Base-by-base conservation (phyloP, 768 basidiomycete species). In the Neoboletus subvelutipes region DNA sequence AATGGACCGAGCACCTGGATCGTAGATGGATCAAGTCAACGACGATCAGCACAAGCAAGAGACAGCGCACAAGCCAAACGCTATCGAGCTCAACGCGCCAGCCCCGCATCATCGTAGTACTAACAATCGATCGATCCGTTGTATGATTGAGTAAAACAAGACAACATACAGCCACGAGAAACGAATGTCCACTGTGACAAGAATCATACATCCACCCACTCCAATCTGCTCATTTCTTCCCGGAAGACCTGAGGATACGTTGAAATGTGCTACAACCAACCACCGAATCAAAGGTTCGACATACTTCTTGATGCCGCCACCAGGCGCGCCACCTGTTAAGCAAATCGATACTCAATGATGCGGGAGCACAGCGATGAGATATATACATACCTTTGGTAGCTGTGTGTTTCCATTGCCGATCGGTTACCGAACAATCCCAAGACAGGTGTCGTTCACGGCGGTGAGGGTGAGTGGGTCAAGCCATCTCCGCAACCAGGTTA, bases 301-400 rank as follows among this genome's bases (percentile, higher is more conserved):
- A 64, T 73, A 92, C 91, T 93, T 93, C 83, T 93, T 92, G 80
- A 93, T 91, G 26, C 92, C 90, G 43, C 82, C 78, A 20, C 83
- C 84, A 52, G 85, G 79, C 11, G 47, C 47, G 22, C 90, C 90
- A 59, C 82, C 90, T 90, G 50, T 45, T 24, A 42, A 39, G 29
- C 39, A 31, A 20, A 18, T 31, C 39, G 13, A 49, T 37, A 28
- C 17, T 57, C 43, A 61, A 28, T 37, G 29, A 42, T 28, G 56
- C 39, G 43, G 55, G 56, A 54, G 58, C 31, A 61, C 17, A 33
- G 29, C 41, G 49, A 29, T 12, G 46, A 43, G 37, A 52, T 34
- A 5, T 0, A 45, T 46, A 20, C 67, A 36, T 59, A 73, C 70
- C 71, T 72, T 71, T 73, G 46, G 17, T 0, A 47, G 70, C 71